Percentiles rank a stretch among this genome's conserved stretches.
phyloP scores from a whole-genome alignment of 2,329 filamentous ascomycete species.

The Graphiopsis chlorocephala region DNA sequence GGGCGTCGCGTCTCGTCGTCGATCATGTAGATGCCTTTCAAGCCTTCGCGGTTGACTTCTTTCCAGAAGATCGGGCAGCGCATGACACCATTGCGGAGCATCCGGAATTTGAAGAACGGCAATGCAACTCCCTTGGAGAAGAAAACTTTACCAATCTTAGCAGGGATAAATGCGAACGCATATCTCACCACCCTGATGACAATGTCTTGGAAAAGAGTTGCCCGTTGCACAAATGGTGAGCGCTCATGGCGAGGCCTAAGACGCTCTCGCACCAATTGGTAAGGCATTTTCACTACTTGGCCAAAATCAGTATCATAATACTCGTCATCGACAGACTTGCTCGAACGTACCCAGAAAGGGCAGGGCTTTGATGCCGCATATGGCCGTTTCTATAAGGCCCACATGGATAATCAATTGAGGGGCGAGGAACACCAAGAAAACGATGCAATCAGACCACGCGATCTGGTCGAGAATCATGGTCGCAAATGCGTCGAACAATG shows the following conservation, averaged over 20 bases:
- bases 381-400: slow-evolving; percentile 58
- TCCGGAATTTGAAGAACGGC: slow-evolving; percentile 72
- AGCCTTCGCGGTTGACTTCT: slow-evolving; percentile 49
- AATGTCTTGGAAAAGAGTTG: slow-evolving; percentile 73
- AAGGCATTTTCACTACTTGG: slow-evolving; percentile 59
- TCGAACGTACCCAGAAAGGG: slow-evolving; percentile 64
- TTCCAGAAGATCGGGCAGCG: slow-evolving; percentile 63
- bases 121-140: slow-evolving; percentile 71
- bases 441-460: slow-evolving; percentile 71
- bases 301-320: not conserved
- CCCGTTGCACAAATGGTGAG: slow-evolving; percentile 63
- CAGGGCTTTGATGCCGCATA: slow-evolving; percentile 59
- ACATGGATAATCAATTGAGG: slow-evolving; percentile 69
- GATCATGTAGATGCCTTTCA: slow-evolving; percentile 66
- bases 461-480: slow-evolving; percentile 72
- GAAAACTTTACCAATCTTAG: slow-evolving; percentile 69
- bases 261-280: slow-evolving; percentile 57
- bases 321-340: not conserved
- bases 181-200: slow-evolving; percentile 75
- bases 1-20: slow-evolving; percentile 59
- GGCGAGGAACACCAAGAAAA: slow-evolving; percentile 67
- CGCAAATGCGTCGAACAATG: not conserved
- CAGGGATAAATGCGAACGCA: slow-evolving; percentile 69
- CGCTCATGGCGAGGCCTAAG: slow-evolving; percentile 44
- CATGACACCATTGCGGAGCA: slow-evolving; percentile 68